These are phyloP conservation scores for Suillus subluteus DNA, from an alignment of 768 basidiomycete species.

Conservation along the genomic window DNA sequence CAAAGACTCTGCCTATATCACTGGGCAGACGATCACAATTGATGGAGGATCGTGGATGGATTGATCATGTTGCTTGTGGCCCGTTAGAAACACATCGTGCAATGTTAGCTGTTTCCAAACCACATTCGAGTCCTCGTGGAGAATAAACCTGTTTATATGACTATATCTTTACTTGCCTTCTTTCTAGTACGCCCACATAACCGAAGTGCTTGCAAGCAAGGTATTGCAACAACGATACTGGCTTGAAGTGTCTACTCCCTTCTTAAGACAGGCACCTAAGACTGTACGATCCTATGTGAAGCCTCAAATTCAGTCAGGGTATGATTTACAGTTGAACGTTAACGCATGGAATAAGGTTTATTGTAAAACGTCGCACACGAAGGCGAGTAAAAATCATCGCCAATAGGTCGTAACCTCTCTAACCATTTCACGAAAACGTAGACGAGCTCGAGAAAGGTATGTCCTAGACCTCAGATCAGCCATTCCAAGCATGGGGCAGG, in stretches of 20 bases:
- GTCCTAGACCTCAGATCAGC: background rate
- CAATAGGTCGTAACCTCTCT: background rate
- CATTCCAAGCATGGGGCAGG: background rate
- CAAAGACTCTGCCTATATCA: constrained; percentile 32
- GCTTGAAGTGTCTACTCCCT: too few species aligned
- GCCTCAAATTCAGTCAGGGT: too few species aligned
- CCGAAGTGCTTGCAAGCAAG: too few species aligned
- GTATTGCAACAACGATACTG: too few species aligned
- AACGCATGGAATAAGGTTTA: background rate
- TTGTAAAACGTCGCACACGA: constrained; percentile 4
- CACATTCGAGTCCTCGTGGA: background rate
- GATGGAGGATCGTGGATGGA: constrained; percentile 13
- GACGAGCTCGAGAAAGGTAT: background rate
- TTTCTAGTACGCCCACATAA: background rate
- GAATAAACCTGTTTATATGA: background rate
- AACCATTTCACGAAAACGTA: too few species aligned
- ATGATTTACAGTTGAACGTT: too few species aligned
- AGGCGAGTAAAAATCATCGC: constrained; percentile 7
- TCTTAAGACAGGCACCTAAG: too few species aligned
- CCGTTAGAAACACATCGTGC: background rate
- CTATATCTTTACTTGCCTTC: background rate
- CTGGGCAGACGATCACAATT: constrained; percentile 23
- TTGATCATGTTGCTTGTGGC: background rate
- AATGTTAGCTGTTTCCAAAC: background rate
- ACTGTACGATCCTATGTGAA: too few species aligned